A percentile compares a stretch with the other conserved stretches of the same genome.
Evolutionary conservation across 1,139 yeast genomes (phyloP).

Genomic region (Ashbya aceris): DNA sequence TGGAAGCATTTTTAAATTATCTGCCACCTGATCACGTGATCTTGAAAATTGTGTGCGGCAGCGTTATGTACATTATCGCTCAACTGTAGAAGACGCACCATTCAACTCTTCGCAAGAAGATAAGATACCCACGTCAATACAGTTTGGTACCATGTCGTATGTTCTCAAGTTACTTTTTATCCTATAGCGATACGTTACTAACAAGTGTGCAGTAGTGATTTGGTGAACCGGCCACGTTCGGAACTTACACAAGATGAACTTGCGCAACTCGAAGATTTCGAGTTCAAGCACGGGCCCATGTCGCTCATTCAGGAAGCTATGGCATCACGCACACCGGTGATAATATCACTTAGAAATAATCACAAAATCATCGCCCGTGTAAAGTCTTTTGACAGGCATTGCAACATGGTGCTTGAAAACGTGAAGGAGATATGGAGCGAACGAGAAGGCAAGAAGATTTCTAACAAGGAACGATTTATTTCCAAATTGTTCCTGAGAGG

Average conservation of each 20-base stretch:
- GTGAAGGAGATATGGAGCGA: constrained; percentile 92
- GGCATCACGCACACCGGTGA: constrained; percentile 62
- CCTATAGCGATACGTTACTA: constrained; percentile 7
- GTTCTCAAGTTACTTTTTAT: constrained; percentile 5
- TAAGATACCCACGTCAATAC: not conserved
- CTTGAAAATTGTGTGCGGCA: not conserved
- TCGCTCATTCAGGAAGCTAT: constrained; percentile 76
- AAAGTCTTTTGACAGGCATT: constrained; percentile 92
- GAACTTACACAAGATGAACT: constrained; percentile 78
- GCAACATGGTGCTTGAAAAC: constrained; percentile 84
- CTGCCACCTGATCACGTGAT: not conserved
- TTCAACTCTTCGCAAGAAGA: not conserved
- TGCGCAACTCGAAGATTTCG: constrained; percentile 78
- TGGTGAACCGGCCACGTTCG: constrained; percentile 61
- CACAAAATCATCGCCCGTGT: constrained; percentile 85
- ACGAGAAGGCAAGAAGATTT: constrained; percentile 59
- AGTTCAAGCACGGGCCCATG: constrained; percentile 86
- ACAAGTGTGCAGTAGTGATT: constrained; percentile 37
- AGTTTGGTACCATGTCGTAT: constrained; percentile 16
- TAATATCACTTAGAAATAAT: constrained; percentile 85
- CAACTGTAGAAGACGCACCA: not conserved
- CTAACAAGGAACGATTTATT: constrained; percentile 75
- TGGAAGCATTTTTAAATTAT: constrained; percentile 13
- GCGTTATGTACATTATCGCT: not conserved
- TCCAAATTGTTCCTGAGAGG: constrained; percentile 90